Evolutionary conservation across 2,329 filamentous ascomycete species (phyloP).

Genomic region (Sporothrix sp.): DNA sequence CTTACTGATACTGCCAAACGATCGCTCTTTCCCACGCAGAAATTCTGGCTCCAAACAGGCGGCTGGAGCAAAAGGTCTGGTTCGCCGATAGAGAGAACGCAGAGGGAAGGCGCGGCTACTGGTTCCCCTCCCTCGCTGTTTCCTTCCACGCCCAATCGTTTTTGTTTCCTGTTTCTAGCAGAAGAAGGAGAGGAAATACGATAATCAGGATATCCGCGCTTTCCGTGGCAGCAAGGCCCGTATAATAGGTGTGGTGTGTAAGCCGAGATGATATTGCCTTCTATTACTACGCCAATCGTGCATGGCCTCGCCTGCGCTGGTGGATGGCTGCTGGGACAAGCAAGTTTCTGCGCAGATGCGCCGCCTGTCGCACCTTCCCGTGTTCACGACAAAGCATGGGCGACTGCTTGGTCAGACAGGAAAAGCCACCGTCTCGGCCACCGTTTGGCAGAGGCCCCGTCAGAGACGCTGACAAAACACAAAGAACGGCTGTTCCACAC

Average conservation of each 20-base stretch:
- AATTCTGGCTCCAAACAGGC: not conserved
- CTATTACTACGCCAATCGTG: too few species aligned
- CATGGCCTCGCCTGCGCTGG: too few species aligned
- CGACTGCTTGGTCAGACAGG: not conserved
- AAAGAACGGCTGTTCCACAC: too few species aligned
- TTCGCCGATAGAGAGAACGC: not conserved
- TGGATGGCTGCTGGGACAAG: too few species aligned
- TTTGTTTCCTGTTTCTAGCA: not conserved
- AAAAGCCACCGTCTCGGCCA: not conserved
- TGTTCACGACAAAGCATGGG: not conserved
- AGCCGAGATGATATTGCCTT: constrained; percentile 1
- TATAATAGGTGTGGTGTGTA: not conserved
- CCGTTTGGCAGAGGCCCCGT: not conserved
- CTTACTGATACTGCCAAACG: constrained; percentile 1
- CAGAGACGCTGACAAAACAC: too few species aligned
- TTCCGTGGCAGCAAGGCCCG: constrained; percentile 1
- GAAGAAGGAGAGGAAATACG: not conserved
- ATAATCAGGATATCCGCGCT: constrained; percentile 8
- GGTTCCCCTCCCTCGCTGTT: not conserved
- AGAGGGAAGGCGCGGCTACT: not conserved
- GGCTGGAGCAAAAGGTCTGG: not conserved
- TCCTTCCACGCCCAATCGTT: not conserved
- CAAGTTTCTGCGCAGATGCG: not conserved
- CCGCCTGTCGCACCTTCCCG: not conserved
- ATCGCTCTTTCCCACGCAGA: constrained; percentile 14